Conservation (phyloP, 2,329 filamentous ascomycete genomes). For the Colletotrichum graminicola region DNA sequence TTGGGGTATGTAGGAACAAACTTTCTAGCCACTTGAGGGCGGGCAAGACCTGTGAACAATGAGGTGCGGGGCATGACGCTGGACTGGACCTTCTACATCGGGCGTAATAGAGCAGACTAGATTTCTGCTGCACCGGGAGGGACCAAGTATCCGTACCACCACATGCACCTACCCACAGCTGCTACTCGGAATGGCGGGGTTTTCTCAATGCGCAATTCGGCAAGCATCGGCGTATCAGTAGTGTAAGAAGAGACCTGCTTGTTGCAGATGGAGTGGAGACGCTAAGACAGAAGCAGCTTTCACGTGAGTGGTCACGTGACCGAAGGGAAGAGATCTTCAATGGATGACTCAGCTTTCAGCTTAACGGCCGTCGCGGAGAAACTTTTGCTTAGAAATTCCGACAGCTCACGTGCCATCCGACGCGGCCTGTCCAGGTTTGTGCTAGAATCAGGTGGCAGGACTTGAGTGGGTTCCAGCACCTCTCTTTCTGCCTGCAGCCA, state of each 20-base stretch:
- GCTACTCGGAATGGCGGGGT: slow-evolving; percentile 37
- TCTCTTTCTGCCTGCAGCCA: slow-evolving; percentile 29
- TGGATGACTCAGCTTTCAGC: slow-evolving; percentile 22
- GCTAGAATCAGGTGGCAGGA: slow-evolving; percentile 38
- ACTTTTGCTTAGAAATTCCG: slow-evolving; percentile 9
- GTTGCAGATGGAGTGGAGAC: slow-evolving; percentile 32
- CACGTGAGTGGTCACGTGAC: slow-evolving; percentile 34
- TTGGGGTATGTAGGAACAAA: slow-evolving; percentile 36
- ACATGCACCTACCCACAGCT: slow-evolving; percentile 37
- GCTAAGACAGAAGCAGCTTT: slow-evolving; percentile 34
- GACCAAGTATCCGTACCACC: slow-evolving; percentile 19
- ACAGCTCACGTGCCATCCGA: slow-evolving; percentile 16
- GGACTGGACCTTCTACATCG: slow-evolving; percentile 42
- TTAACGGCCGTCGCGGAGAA: not conserved
- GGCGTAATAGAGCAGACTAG: slow-evolving; percentile 42
- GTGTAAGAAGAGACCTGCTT: slow-evolving; percentile 9
- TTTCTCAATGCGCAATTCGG: slow-evolving; percentile 36
- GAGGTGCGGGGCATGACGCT: slow-evolving; percentile 61
- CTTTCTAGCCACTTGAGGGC: slow-evolving; percentile 36
- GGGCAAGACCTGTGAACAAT: slow-evolving; percentile 46
- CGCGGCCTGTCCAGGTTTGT: slow-evolving; percentile 6
- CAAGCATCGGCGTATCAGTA: slow-evolving; percentile 40
- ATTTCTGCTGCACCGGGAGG: slow-evolving; percentile 31
- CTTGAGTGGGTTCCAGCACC: slow-evolving; percentile 36
- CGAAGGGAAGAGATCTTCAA: rapidly evolving